These are phyloP conservation scores for Leishmania mexicana DNA, from an alignment of 208 protist genomes.

Conservation along the genomic window DNA sequence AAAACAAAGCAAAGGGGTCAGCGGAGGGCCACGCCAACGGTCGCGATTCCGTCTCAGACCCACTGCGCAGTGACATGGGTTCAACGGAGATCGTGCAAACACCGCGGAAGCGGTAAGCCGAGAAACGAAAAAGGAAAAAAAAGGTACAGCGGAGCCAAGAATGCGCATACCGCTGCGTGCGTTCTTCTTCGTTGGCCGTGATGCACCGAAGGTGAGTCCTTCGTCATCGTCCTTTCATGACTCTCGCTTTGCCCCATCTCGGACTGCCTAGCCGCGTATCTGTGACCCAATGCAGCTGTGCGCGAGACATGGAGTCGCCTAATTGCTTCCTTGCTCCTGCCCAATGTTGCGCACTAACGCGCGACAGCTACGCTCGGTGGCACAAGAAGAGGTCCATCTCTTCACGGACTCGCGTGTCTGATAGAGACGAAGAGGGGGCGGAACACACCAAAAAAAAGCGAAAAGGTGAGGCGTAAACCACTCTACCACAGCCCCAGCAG, in stretches of 20 bases:
- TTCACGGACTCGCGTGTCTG: not conserved
- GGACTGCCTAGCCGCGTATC: not conserved
- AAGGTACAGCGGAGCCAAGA: not conserved
- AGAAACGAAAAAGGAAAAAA: not conserved
- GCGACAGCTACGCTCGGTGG: not conserved
- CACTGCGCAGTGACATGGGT: not conserved
- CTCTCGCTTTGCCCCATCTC: not conserved
- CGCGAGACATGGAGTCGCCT: not conserved
- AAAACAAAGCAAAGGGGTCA: not conserved
- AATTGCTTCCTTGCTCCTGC: not conserved
- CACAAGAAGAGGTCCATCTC: not conserved
- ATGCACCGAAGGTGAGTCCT: not conserved
- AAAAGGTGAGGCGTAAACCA: not conserved
- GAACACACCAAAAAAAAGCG: not conserved
- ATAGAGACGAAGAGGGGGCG: not conserved
- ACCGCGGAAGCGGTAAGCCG: not conserved
- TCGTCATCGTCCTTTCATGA: not conserved
- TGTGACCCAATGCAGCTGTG: not conserved
- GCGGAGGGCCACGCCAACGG: not conserved
- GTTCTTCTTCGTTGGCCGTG: not conserved
- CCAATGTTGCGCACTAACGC: not conserved
- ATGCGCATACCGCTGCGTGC: not conserved
- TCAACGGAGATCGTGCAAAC: not conserved
- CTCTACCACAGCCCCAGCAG: not conserved
- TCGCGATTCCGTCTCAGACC: not conserved